These are phyloP conservation scores for Herpetomonas tarakana DNA, from an alignment of 208 protist species.

Conservation along the genomic window DNA sequence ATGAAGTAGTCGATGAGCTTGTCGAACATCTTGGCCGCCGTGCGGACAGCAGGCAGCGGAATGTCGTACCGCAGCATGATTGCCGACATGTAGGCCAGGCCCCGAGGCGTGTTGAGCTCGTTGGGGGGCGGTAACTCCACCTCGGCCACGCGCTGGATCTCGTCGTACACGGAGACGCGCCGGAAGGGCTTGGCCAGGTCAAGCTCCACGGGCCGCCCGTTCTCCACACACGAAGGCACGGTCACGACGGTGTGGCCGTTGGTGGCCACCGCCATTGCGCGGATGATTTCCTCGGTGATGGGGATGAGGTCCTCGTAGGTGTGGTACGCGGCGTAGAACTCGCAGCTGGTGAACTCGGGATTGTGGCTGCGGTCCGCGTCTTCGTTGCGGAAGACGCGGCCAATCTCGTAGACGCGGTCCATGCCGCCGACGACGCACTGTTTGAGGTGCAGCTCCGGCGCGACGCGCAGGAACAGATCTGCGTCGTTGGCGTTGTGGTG, in stretches of 20 bases:
- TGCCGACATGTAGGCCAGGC: constrained; percentile 77
- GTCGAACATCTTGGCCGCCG: constrained; percentile 89
- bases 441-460: constrained; percentile 94
- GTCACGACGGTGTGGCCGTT: constrained; percentile 47
- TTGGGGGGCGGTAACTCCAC: constrained; percentile 70
- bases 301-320: constrained; percentile 93
- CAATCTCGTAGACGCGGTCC: constrained; percentile 95
- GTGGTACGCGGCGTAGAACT: constrained; percentile 93
- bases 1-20: constrained; percentile 93
- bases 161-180: constrained; percentile 85
- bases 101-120: constrained; percentile 74
- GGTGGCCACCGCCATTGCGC: constrained; percentile 42
- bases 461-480: constrained; percentile 85
- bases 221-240: constrained; percentile 24
- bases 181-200: constrained; percentile 87
- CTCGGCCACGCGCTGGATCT: constrained; percentile 68
- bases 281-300: constrained; percentile 93
- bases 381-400: constrained; percentile 94
- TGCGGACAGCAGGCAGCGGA: constrained; percentile 73
- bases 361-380: constrained; percentile 94
- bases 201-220: constrained; percentile 42
- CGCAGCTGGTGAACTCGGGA: constrained; percentile 95
- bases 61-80: constrained; percentile 87
- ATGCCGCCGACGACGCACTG: constrained; percentile 94
- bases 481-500: constrained; percentile 87